A percentile compares a stretch with the other conserved stretches of the same genome.
Conservation (phyloP, 164 flowering plant genomes). For the Sedum album region DNA sequence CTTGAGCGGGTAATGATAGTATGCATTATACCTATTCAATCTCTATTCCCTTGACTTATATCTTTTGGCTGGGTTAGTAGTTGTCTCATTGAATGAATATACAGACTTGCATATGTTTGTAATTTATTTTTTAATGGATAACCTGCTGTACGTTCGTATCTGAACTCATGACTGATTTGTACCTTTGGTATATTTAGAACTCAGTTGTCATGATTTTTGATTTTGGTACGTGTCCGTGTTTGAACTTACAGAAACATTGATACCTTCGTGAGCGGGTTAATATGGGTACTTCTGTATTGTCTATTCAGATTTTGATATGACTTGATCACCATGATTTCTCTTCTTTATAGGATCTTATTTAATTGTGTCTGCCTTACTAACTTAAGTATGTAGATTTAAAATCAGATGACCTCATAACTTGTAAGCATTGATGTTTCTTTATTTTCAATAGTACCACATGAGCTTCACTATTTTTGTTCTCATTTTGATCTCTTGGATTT, state of each 20-base stretch:
- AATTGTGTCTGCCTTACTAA: neutral
- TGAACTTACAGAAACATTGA: no score
- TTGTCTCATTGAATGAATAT: neutral
- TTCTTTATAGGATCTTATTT: neutral
- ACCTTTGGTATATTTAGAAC: neutral
- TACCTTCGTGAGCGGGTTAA: no score
- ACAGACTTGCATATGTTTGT: neutral
- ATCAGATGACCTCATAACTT: neutral
- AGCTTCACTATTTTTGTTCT: neutral
- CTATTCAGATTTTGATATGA: no score
- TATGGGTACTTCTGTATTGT: no score
- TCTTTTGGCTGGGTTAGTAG: neutral
- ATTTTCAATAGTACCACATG: neutral
- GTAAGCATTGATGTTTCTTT: neutral
- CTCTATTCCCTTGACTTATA: no score
- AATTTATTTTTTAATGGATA: neutral
- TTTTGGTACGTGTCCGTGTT: no score
- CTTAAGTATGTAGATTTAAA: neutral
- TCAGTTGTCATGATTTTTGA: no score
- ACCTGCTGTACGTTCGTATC: neutral
- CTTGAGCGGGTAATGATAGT: slow-evolving; percentile 30
- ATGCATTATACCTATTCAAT: neutral
- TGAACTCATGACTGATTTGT: neutral
- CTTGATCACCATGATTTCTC: neutral
- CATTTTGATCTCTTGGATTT: neutral